Evolutionary conservation across 805 yeast species (phyloP).

Genomic region (Yarrowia osloensis): DNA sequence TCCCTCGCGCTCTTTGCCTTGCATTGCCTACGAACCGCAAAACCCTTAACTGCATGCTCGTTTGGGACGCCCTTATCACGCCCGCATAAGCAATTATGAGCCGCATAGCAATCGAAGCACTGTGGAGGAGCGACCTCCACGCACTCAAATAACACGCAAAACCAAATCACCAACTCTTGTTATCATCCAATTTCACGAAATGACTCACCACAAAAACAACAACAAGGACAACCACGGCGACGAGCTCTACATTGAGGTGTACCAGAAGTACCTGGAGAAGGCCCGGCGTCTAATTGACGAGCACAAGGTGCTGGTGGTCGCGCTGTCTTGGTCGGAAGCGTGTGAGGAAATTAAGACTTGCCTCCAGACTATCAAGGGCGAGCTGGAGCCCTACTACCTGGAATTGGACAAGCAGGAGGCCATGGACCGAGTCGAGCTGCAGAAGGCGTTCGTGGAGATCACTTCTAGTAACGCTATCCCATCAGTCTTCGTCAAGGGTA

Average conservation of each 20-base stretch:
- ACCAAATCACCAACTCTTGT: not conserved
- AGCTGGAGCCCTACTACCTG: conserved; percentile 37
- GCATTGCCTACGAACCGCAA: not conserved
- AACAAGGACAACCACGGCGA: conserved; percentile 16
- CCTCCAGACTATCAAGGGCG: conserved; percentile 24
- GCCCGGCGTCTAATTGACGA: conserved; percentile 5
- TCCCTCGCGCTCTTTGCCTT: not conserved
- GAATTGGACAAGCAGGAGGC: conserved; percentile 58
- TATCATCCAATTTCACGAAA: not conserved
- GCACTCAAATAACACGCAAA: not conserved
- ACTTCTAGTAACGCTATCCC: conserved; percentile 72
- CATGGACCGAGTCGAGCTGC: conserved; percentile 53
- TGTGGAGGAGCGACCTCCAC: not conserved
- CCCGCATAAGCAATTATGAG: conserved; percentile 26
- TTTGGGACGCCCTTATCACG: not conserved
- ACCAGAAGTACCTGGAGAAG: conserved; percentile 25
- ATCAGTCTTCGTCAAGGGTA: conserved; percentile 61
- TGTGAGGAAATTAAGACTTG: conserved; percentile 11
- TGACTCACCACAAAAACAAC: conserved; percentile 12
- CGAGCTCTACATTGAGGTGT: conserved; percentile 14
- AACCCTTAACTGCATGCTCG: conserved; percentile 1
- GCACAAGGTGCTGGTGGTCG: conserved; percentile 21
- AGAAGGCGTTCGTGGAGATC: conserved; percentile 56
- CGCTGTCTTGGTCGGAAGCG: conserved; percentile 24
- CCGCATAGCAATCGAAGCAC: conserved; percentile 23